These are phyloP conservation scores for Zygoascus ofunaensis DNA, from an alignment of 805 yeast species.

Conservation along the genomic window DNA sequence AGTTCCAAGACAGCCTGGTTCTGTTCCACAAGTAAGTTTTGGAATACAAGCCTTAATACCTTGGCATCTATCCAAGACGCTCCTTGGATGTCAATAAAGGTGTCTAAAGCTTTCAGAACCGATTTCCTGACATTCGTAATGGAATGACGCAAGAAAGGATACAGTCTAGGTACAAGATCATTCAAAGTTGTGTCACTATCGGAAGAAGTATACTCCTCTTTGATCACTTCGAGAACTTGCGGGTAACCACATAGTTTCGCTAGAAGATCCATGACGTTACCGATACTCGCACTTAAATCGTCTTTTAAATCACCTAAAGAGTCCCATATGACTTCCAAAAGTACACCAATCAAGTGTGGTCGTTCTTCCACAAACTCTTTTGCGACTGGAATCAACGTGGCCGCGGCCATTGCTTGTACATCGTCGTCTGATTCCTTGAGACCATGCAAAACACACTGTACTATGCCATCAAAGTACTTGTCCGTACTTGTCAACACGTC, in stretches of 20 bases:
- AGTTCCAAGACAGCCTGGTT: slow-evolving; percentile 59
- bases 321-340: slow-evolving; percentile 76
- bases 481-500: slow-evolving; percentile 55
- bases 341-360: slow-evolving; percentile 36
- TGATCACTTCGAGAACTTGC: slow-evolving; percentile 65
- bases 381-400: slow-evolving; percentile 84
- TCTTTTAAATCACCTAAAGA: slow-evolving; percentile 77
- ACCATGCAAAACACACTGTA: slow-evolving; percentile 81
- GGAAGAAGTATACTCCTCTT: slow-evolving; percentile 39
- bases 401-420: slow-evolving; percentile 94
- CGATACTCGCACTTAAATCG: slow-evolving; percentile 89
- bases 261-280: slow-evolving; percentile 88
- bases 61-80: slow-evolving; percentile 73
- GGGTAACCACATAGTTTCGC: slow-evolving; percentile 79
- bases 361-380: slow-evolving; percentile 69
- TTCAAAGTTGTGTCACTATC: slow-evolving; percentile 48
- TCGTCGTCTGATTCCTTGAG: slow-evolving; percentile 78
- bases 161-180: slow-evolving; percentile 76
- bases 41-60: slow-evolving; percentile 67
- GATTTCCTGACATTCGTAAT: slow-evolving; percentile 85
- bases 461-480: slow-evolving; percentile 57
- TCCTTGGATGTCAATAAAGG: slow-evolving; percentile 45
- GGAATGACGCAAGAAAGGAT: slow-evolving; percentile 89
- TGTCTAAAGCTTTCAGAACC: slow-evolving; percentile 68
- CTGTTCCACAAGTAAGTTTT: slow-evolving; percentile 83